A percentile compares a stretch with the other conserved stretches of the same genome.
These are phyloP conservation scores for Phyllostachys edulis DNA, from an alignment of 176 grass and related monocot genomes.

Conservation along the genomic window DNA sequence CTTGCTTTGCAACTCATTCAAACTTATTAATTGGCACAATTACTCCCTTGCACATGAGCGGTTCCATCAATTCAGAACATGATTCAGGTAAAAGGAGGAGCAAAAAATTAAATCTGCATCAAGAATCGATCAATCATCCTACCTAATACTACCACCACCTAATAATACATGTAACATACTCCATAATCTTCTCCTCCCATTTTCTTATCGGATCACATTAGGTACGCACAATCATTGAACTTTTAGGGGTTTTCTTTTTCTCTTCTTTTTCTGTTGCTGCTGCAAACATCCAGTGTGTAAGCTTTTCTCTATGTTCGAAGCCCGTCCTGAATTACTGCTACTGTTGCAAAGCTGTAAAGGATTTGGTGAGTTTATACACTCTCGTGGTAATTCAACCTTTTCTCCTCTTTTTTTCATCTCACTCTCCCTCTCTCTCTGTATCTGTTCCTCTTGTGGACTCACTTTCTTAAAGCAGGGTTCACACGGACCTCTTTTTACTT, in stretches of 20 bases:
- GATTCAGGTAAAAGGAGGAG: background rate
- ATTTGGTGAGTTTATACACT: background rate
- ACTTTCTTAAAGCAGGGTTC: constrained; percentile 33
- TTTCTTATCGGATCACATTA: background rate
- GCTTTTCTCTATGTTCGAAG: constrained; percentile 20
- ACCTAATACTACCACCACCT: background rate
- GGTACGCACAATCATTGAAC: constrained; percentile 45
- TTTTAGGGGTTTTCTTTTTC: constrained; percentile 3
- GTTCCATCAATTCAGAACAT: background rate
- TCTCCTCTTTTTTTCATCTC: too few species aligned
- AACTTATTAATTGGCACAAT: constrained; percentile 16
- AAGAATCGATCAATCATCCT: constrained; percentile 12
- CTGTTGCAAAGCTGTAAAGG: constrained; percentile 18
- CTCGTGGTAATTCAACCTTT: constrained; percentile 23
- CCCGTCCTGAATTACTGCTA: background rate
- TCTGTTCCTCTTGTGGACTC: constrained; percentile 21
- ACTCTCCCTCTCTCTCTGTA: background rate
- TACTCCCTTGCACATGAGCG: constrained; percentile 7
- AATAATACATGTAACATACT: background rate
- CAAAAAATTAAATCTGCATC: background rate
- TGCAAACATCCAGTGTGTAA: background rate
- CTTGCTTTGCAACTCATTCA: background rate
- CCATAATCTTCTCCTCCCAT: background rate
- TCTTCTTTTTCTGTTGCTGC: constrained; percentile 20
- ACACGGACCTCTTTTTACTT: too few species aligned